Evolutionary conservation across 2,329 filamentous ascomycete species (phyloP).

Genomic region (Ophiostoma sp.): DNA sequence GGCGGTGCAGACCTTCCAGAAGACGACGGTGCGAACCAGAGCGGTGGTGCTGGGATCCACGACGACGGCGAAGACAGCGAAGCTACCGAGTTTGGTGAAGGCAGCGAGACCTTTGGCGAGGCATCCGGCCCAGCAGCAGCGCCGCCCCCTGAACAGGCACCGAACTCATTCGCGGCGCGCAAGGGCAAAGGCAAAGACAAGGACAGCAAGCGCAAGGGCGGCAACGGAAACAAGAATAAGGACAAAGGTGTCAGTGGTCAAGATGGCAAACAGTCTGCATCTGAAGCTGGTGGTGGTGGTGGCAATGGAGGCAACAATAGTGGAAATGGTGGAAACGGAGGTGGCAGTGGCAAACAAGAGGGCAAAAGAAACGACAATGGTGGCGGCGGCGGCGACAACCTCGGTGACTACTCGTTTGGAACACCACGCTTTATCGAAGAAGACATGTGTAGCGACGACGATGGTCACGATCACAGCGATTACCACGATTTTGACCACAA

Average conservation of each 20-base stretch:
- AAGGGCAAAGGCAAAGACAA: slow-evolving; percentile 9
- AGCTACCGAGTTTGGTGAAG: slow-evolving; percentile 7
- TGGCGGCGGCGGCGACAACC: background rate
- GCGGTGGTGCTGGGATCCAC: background rate
- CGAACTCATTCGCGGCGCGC: background rate
- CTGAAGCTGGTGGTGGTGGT: background rate
- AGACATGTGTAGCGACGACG: background rate
- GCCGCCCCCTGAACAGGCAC: background rate
- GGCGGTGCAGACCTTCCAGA: background rate
- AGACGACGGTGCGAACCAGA: background rate
- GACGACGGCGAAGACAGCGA: slow-evolving; percentile 9
- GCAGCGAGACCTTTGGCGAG: background rate
- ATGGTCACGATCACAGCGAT: background rate
- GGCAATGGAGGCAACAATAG: background rate
- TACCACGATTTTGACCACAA: background rate
- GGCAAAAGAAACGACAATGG: slow-evolving; percentile 3
- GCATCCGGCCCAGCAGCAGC: background rate
- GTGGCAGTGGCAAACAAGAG: slow-evolving; percentile 5
- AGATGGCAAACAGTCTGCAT: background rate
- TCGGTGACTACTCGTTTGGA: background rate
- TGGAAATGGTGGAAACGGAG: background rate
- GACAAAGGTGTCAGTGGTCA: background rate
- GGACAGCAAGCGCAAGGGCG: background rate
- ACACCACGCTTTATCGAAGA: slow-evolving; percentile 4
- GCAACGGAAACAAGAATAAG: slow-evolving; percentile 5